A percentile compares a stretch with the other conserved stretches of the same genome.
These are phyloP conservation scores for Schizothecium vesticola DNA, from an alignment of 495 filamentous ascomycete genomes.

Conservation along the genomic window DNA sequence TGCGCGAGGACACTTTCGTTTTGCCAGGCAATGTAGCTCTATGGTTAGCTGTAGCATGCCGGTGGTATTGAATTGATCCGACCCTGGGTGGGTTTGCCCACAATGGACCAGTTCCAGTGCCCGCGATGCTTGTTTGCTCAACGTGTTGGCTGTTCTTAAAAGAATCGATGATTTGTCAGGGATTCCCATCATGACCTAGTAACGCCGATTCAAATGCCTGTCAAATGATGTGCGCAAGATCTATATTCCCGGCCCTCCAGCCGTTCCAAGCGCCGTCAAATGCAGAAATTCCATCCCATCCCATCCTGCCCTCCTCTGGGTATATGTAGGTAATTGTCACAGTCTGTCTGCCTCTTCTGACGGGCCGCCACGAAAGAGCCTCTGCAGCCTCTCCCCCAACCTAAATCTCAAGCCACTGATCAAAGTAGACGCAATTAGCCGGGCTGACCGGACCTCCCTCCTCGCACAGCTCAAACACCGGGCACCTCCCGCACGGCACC, in stretches of 20 bases:
- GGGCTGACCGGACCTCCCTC: constrained; percentile 85
- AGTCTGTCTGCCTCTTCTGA: not conserved
- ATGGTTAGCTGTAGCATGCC: not conserved
- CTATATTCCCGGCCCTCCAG: not conserved
- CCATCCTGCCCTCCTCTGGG: not conserved
- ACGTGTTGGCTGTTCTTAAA: not conserved
- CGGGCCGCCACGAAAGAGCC: not conserved
- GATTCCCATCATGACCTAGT: not conserved
- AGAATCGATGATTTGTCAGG: not conserved
- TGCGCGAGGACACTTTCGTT: not conserved
- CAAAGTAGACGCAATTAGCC: constrained; percentile 85
- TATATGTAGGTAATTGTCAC: not conserved
- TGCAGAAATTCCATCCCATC: not conserved
- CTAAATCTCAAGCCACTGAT: constrained; percentile 61
- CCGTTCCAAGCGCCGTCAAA: not conserved
- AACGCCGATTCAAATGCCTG: not conserved
- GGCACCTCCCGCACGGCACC: constrained; percentile 84
- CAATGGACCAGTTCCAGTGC: not conserved
- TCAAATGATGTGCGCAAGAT: not conserved
- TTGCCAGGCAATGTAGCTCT: not conserved
- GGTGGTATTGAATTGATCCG: not conserved
- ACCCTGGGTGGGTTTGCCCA: not conserved
- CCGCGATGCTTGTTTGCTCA: not conserved
- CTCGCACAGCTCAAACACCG: constrained; percentile 87
- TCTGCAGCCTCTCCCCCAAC: not conserved